A percentile compares a stretch with the other conserved stretches of the same genome.
These are phyloP conservation scores for Aureobasidium uvarum DNA, from an alignment of 2,329 filamentous ascomycete genomes.

Conservation along the genomic window DNA sequence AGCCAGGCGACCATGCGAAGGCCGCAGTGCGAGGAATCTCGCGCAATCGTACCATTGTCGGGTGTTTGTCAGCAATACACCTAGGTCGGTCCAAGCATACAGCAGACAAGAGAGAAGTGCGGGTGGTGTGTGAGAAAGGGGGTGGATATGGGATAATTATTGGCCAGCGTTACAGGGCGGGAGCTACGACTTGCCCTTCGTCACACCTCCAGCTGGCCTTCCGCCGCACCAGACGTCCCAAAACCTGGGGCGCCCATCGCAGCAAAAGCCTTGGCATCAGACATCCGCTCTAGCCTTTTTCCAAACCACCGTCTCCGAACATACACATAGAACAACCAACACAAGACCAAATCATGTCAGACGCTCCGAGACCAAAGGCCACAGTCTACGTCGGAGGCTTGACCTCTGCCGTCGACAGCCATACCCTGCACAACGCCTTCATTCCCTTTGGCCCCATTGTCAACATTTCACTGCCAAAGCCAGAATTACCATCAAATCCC, in stretches of 20 bases:
- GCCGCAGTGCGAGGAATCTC: conserved; percentile 96
- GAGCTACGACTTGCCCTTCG: conserved; percentile 21
- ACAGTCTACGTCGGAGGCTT: conserved; percentile 93
- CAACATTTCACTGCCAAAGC: conserved; percentile 85
- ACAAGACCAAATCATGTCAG: conserved; percentile 63
- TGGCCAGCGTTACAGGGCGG: conserved; percentile 14
- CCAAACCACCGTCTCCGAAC: conserved; percentile 25
- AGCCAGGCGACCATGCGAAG: conserved; percentile 91
- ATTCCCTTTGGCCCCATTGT: conserved; percentile 95
- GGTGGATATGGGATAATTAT: conserved; percentile 21
- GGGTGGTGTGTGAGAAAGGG: conserved; percentile 3
- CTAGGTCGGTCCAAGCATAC: conserved; percentile 15
- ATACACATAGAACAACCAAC: neutral
- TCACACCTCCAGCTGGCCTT: conserved; percentile 19
- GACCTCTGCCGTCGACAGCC: conserved; percentile 70
- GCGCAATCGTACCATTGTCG: conserved; percentile 85
- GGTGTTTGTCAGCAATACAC: conserved; percentile 8
- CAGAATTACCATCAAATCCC: conserved; percentile 73
- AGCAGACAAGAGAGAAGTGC: neutral
- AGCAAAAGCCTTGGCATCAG: conserved; percentile 22
- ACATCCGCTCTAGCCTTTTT: conserved; percentile 6
- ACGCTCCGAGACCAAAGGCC: conserved; percentile 78
- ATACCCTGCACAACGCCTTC: conserved; percentile 83
- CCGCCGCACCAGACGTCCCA: neutral
- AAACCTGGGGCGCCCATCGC: conserved; percentile 15